Evolutionary conservation across 2,329 filamentous ascomycete species (phyloP).

Genomic region (Penicillium sp.): DNA sequence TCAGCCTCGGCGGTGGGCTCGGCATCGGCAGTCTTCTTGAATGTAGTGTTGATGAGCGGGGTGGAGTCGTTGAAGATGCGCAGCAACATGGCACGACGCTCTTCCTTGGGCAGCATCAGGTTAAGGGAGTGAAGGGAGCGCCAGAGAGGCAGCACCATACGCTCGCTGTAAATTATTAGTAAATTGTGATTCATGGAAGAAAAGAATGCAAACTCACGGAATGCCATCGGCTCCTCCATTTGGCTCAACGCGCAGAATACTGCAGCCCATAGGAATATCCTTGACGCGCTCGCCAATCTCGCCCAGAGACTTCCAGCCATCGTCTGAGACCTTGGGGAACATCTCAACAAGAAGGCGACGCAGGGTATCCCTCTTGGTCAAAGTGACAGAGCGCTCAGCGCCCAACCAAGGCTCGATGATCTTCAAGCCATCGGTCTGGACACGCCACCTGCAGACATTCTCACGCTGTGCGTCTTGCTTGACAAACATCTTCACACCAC

Average conservation of each 20-base stretch:
- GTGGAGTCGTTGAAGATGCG: constrained; percentile 88
- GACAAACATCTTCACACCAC: constrained; percentile 98
- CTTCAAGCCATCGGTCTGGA: constrained; percentile 90
- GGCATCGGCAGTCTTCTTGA: constrained; percentile 25
- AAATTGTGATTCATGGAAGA: neutral
- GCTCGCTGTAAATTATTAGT: constrained; percentile 56
- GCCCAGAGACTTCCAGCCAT: constrained; percentile 72
- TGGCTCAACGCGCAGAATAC: constrained; percentile 80
- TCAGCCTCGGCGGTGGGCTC: constrained; percentile 30
- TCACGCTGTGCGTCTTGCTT: constrained; percentile 90
- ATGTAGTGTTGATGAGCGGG: constrained; percentile 68
- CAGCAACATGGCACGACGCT: constrained; percentile 86
- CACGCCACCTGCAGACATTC: constrained; percentile 88
- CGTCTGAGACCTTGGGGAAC: constrained; percentile 84
- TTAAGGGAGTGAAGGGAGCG: constrained; percentile 89
- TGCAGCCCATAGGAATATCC: constrained; percentile 86
- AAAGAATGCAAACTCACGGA: constrained; percentile 36
- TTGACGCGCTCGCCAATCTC: constrained; percentile 85
- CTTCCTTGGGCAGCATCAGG: constrained; percentile 97
- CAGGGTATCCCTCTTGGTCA: constrained; percentile 78
- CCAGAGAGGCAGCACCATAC: constrained; percentile 90
- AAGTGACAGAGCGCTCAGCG: constrained; percentile 69
- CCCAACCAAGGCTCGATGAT: constrained; percentile 91
- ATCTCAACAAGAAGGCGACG: constrained; percentile 85
- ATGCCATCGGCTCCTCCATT: constrained; percentile 64